Percentiles rank a stretch among this genome's conserved stretches.
These are phyloP conservation scores for Penicillium odoratum DNA, from an alignment of 495 filamentous ascomycete genomes.

Conservation along the genomic window DNA sequence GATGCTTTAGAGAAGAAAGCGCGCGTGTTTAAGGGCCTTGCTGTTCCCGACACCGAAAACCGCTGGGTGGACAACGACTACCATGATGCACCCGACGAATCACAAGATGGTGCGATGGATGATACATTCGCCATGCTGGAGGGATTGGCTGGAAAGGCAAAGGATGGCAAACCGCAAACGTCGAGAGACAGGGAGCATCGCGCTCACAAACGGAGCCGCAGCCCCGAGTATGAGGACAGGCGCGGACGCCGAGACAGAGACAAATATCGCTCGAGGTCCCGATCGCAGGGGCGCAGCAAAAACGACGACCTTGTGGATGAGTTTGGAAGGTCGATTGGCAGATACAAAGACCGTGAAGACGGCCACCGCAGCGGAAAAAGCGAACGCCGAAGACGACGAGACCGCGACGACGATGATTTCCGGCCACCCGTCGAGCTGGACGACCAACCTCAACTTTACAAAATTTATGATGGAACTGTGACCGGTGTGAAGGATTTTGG, in stretches of 20 bases:
- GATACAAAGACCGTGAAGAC: slow-evolving; percentile 42
- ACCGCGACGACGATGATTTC: slow-evolving; percentile 61
- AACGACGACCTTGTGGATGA: slow-evolving; percentile 64
- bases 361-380: slow-evolving; percentile 41
- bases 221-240: slow-evolving; percentile 65
- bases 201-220: slow-evolving; percentile 67
- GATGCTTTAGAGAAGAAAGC: slow-evolving; percentile 62
- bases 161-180: slow-evolving; percentile 38
- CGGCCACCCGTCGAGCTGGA: slow-evolving; percentile 77
- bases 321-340: slow-evolving; percentile 53
- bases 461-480: slow-evolving; percentile 86
- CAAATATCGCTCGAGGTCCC: slow-evolving; percentile 56
- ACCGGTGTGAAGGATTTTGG: slow-evolving; percentile 95
- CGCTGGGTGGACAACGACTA: slow-evolving; percentile 55
- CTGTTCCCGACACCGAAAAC: slow-evolving; percentile 78
- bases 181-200: slow-evolving; percentile 27
- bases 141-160: slow-evolving; percentile 71
- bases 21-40: slow-evolving; percentile 83
- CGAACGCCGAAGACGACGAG: slow-evolving; percentile 38
- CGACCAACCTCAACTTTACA: slow-evolving; percentile 76
- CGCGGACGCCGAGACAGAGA: slow-evolving; percentile 52
- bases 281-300: slow-evolving; percentile 50
- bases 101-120: slow-evolving; percentile 68
- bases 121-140: slow-evolving; percentile 93
- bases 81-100: slow-evolving; percentile 34